Percentiles rank a stretch among this genome's conserved stretches.
Evolutionary conservation across 2,329 filamentous ascomycete genomes (phyloP).

Genomic region (Penicillium sp.): DNA sequence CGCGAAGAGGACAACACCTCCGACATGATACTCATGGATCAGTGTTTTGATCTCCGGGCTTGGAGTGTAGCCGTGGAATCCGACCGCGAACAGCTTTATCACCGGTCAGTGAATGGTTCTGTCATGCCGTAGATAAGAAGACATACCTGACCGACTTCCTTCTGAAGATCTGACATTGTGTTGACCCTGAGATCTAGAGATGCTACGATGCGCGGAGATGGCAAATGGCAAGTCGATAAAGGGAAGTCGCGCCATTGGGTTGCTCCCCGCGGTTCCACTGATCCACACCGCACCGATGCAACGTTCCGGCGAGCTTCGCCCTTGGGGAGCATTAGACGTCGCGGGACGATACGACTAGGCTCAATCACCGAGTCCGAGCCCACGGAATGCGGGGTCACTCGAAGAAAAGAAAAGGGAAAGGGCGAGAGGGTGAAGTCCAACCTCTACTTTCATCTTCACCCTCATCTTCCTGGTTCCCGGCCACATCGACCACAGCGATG

Average conservation of each 20-base stretch:
- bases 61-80: conserved; percentile 41
- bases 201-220: not conserved
- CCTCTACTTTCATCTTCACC: not conserved
- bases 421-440: not conserved
- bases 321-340: not conserved
- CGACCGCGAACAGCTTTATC: conserved; percentile 45
- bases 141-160: conserved; percentile 36
- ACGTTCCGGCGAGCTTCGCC: not conserved
- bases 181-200: not conserved
- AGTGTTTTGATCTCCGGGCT: conserved; percentile 44
- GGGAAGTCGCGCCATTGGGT: not conserved
- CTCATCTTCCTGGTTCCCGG: not conserved
- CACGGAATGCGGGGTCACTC: not conserved
- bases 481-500: not conserved
- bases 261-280: conserved; percentile 5
- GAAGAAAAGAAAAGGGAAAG: not conserved
- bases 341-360: not conserved
- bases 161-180: conserved; percentile 22
- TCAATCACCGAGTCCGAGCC: not conserved
- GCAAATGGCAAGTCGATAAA: not conserved
- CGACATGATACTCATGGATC: conserved; percentile 43
- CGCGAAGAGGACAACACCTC: conserved; percentile 44
- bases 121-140: not conserved
- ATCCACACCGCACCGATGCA: conserved; percentile 3
- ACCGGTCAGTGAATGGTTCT: conserved; percentile 1